Base-by-base conservation (phyloP, 495 filamentous ascomycete genomes). In the Parachaetomium inaequale region DNA sequence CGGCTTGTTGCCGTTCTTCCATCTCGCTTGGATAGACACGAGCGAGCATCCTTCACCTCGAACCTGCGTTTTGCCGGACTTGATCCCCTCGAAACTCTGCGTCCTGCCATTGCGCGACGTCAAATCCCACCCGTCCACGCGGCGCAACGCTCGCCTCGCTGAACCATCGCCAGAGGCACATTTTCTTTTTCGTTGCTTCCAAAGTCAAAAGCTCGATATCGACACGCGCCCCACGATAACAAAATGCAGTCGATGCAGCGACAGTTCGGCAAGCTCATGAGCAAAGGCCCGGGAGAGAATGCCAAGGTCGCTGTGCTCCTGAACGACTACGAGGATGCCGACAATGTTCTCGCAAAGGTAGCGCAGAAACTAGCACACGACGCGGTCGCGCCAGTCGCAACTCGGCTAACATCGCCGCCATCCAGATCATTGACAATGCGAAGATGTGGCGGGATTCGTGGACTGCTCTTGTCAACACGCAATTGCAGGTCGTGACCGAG, bases 401-500 rank as follows among this genome's bases (percentile, higher is more conserved):
- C 38, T 12, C 19, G 15, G 49, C 68, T 67, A 51, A 68, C 60
- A 31, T 17, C 8, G 25, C 29, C 32, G 40, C 36, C n/a, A 58
- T 31, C 5, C 64, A 96, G 93, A 85, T 98, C 63, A 84, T 94
- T 62, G 89, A 93, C 59, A 87, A 88, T 59, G 85, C 87, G 49
- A 90, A 86, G 74, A 77, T 85, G 63, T 97, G 91, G 91, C 86
- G 88, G 67, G 91, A 96, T 71, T 84, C 88, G 5, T 98, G 93
- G 93, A 79, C 84, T 12, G 82, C 85, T 36, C 85, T 96, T 51
- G 79, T 92, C 34, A 81, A 78, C 58, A 82, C 84, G 63, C 93
- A 97, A 72, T 79, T 88, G 61, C 81, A 84, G 31, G 79, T 91
- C 58, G 76, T 84, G 31, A 81, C 86, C 58, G 86, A 90, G 65